Conservation (phyloP, 176 grass and related monocot genomes). For the Urochloa ruziziensis region DNA sequence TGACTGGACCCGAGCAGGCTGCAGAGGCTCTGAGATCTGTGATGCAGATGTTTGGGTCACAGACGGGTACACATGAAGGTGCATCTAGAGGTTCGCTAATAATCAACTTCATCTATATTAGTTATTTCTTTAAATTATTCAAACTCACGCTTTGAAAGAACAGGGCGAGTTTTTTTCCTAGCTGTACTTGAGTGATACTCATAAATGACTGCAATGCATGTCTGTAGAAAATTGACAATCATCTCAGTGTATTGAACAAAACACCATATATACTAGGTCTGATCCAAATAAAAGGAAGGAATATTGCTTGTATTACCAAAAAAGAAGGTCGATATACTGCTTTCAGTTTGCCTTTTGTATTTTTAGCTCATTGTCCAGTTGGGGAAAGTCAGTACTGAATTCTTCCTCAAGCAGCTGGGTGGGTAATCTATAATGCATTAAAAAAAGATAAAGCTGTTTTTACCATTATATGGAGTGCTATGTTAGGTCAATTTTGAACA, state of each 20-base stretch:
- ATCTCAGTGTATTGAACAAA: neutral
- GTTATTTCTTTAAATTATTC: neutral
- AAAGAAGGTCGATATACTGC: neutral
- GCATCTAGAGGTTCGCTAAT: conserved; percentile 40
- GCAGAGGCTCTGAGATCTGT: conserved; percentile 56
- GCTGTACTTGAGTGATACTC: neutral
- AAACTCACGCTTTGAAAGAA: neutral
- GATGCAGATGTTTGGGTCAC: conserved; percentile 67
- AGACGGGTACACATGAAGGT: conserved; percentile 31
- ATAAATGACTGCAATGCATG: neutral
- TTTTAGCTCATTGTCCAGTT: neutral
- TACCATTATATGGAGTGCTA: neutral
- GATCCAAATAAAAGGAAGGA: neutral
- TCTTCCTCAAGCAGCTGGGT: neutral
- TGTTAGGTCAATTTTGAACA: neutral
- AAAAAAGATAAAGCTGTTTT: neutral
- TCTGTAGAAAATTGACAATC: neutral
- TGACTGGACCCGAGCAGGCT: conserved; percentile 40
- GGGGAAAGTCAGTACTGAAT: neutral
- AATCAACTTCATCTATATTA: neutral
- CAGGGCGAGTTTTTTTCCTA: neutral
- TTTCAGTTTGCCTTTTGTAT: neutral
- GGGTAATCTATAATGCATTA: neutral
- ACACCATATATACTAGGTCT: neutral
- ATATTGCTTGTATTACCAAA: neutral